phyloP scores from a whole-genome alignment of 2,329 filamentous ascomycete species.

The Graphilbum sp. region DNA sequence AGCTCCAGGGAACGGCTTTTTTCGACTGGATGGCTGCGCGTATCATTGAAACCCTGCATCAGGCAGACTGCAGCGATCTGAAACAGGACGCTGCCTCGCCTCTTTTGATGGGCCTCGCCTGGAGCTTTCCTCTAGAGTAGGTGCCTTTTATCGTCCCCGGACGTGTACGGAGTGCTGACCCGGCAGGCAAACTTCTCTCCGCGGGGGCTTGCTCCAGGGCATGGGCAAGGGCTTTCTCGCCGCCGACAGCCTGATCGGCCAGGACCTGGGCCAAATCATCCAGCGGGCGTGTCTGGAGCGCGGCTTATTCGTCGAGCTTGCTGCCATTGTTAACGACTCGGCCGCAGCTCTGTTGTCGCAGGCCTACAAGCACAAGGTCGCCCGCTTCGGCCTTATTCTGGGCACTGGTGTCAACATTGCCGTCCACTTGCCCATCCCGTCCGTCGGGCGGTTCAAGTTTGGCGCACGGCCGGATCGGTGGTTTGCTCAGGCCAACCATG shows the following conservation, averaged over 20 bases:
- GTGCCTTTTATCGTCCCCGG: conserved; percentile 12
- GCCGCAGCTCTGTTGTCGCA: conserved; percentile 49
- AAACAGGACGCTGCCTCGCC: conserved; percentile 18
- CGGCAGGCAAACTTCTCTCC: conserved; percentile 45
- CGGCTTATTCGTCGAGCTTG: conserved; percentile 37
- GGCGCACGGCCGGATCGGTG: conserved; percentile 36
- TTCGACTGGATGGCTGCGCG: conserved; percentile 53
- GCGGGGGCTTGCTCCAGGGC: conserved; percentile 37
- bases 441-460: conserved; percentile 39
- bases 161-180: background rate
- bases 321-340: conserved; percentile 50
- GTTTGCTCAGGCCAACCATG: conserved; percentile 41
- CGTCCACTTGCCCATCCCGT: conserved; percentile 42
- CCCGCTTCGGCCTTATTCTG: conserved; percentile 47
- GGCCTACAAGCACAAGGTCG: conserved; percentile 40
- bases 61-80: conserved; percentile 16
- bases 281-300: conserved; percentile 32
- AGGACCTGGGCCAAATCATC: conserved; percentile 44
- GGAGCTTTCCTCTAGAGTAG: conserved; percentile 57
- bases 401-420: conserved; percentile 53
- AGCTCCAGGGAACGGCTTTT: conserved; percentile 40
- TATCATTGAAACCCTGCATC: conserved; percentile 43
- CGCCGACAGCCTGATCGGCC: conserved; percentile 37
- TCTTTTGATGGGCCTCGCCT: conserved; percentile 44
- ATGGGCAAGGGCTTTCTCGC: conserved; percentile 55